Percentiles rank a stretch among this genome's conserved stretches.
These are phyloP conservation scores for Ramichloridium luteum DNA, from an alignment of 2,329 filamentous ascomycete species.

Conservation along the genomic window DNA sequence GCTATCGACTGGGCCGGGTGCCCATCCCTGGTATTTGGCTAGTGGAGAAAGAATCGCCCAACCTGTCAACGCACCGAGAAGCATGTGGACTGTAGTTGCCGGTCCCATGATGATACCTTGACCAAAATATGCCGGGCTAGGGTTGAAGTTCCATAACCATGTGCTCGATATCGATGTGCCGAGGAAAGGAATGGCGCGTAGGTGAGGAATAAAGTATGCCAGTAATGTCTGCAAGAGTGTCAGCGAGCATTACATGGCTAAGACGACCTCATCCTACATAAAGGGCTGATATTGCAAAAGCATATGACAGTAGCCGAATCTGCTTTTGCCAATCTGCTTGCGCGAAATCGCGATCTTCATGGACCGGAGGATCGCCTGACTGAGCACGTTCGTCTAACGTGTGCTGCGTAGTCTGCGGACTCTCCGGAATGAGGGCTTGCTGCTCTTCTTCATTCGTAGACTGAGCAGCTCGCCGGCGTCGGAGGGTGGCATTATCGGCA, in stretches of 20 bases:
- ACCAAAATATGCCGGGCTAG: slow-evolving; percentile 90
- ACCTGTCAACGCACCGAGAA: slow-evolving; percentile 74
- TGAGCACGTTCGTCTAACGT: too few relatives aligned
- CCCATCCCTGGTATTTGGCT: slow-evolving; percentile 78
- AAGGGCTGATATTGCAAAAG: slow-evolving; percentile 49
- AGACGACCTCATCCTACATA: slow-evolving; percentile 19
- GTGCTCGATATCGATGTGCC: slow-evolving; percentile 58
- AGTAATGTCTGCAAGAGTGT: slow-evolving; percentile 53
- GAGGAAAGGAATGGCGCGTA: slow-evolving; percentile 80
- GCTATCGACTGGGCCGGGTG: slow-evolving; percentile 70
- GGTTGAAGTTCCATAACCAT: slow-evolving; percentile 95
- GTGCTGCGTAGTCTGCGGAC: too few relatives aligned
- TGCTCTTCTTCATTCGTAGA: slow-evolving; percentile 28
- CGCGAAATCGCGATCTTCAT: too few relatives aligned
- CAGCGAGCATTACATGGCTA: slow-evolving; percentile 4
- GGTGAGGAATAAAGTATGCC: slow-evolving; percentile 78
- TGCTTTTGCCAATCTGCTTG: slow-evolving; percentile 50
- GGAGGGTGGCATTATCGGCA: slow-evolving; percentile 25
- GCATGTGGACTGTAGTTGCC: slow-evolving; percentile 89
- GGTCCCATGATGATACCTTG: slow-evolving; percentile 99
- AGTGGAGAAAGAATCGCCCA: slow-evolving; percentile 87
- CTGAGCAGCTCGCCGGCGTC: slow-evolving; percentile 8
- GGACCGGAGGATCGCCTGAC: too few relatives aligned
- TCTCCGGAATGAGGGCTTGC: slow-evolving; percentile 26
- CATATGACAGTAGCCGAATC: slow-evolving; percentile 46